Evolutionary conservation across 148 eudicot species (phyloP).

Genomic region (Fagopyrum esculentum): DNA sequence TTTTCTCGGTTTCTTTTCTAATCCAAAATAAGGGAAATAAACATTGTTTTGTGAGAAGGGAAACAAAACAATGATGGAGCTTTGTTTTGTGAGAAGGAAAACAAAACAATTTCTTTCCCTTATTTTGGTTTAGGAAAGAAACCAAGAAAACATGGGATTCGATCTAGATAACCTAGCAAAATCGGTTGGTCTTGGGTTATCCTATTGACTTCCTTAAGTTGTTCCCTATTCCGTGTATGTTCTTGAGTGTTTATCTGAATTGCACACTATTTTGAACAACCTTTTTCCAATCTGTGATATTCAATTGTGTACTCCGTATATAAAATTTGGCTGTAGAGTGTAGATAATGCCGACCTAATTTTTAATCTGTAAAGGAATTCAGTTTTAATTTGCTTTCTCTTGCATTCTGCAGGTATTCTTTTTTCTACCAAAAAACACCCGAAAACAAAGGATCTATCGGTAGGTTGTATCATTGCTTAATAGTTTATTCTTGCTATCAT

Average conservation of each 20-base stretch:
- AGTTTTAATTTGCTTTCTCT: neutral
- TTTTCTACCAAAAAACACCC: slow-evolving; percentile 90
- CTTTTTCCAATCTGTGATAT: neutral
- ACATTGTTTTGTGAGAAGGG: too few relatives aligned
- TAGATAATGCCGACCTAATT: neutral
- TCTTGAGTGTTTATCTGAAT: too few relatives aligned
- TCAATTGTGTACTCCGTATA: neutral
- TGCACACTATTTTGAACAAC: too few relatives aligned
- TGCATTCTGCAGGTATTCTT: slow-evolving; percentile 48
- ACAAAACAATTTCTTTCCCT: neutral
- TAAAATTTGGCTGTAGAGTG: neutral
- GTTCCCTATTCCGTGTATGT: too few relatives aligned
- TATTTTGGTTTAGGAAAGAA: neutral
- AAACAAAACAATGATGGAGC: too few relatives aligned
- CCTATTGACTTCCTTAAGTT: too few relatives aligned
- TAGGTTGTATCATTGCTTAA: slow-evolving; percentile 20
- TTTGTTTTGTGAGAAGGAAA: too few relatives aligned
- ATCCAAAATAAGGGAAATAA: neutral
- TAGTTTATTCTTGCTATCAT: neutral
- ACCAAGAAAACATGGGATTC: neutral
- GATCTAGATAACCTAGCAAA: neutral
- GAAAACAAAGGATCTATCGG: slow-evolving; percentile 90
- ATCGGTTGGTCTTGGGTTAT: neutral
- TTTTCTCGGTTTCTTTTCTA: neutral
- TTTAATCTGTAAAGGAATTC: neutral